phyloP scores from a whole-genome alignment of 169 alveolate species.

The Perkinsus olseni region DNA sequence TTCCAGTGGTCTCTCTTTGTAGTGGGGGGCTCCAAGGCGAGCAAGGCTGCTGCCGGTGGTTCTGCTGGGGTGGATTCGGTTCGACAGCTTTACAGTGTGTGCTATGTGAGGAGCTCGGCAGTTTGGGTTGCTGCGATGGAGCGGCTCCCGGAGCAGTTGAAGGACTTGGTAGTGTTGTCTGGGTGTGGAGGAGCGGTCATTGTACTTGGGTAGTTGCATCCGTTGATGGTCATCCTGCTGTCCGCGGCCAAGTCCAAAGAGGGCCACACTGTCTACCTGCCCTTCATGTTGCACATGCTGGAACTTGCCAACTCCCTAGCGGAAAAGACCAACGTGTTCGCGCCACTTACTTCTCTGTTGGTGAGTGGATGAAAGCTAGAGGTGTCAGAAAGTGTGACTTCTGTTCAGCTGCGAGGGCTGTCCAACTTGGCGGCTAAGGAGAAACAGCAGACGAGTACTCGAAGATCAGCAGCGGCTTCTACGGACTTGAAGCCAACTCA shows the following conservation, averaged over 20 bases:
- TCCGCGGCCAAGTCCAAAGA: not conserved
- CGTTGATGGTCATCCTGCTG: not conserved
- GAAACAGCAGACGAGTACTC: not conserved
- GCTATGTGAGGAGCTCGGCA: not conserved
- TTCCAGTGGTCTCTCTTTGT: not conserved
- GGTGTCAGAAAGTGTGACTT: not conserved
- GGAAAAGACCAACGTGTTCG: not conserved
- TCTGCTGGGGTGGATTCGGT: not conserved
- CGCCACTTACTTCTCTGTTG: not conserved
- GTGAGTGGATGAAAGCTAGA: not conserved
- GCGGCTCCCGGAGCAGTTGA: not conserved
- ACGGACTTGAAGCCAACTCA: slow-evolving; percentile 1
- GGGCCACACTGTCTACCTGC: not conserved
- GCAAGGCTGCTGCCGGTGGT: not conserved
- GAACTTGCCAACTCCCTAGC: not conserved
- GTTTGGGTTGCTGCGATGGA: not conserved
- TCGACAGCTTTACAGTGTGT: not conserved
- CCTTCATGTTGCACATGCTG: not conserved
- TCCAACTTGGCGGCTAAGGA: not conserved
- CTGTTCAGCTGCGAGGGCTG: not conserved
- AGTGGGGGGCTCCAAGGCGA: not conserved
- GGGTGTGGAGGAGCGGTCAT: not conserved
- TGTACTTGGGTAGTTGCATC: not conserved
- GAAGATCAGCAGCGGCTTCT: not conserved
- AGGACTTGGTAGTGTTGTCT: not conserved